Percentiles rank a stretch among this genome's conserved stretches.
phyloP scores from a whole-genome alignment of 2,329 filamentous ascomycete species.

The Penicillium sumatraense region DNA sequence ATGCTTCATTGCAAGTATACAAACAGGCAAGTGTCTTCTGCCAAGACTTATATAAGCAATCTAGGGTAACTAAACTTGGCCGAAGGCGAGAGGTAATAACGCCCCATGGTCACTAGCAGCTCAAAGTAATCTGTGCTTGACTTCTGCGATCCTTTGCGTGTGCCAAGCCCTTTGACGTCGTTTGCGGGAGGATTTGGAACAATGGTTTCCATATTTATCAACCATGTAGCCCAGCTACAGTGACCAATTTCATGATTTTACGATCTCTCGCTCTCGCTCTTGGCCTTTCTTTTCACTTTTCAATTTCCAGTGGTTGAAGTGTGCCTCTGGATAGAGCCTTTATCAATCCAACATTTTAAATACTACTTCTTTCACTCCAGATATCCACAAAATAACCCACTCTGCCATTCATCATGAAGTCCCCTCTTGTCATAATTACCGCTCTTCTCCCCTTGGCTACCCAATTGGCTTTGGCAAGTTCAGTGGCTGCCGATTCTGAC shows the following conservation, averaged over 20 bases:
- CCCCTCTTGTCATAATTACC: background rate
- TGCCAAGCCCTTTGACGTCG: background rate
- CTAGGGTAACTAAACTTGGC: too few species aligned
- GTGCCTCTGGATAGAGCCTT: too few species aligned
- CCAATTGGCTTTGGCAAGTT: background rate
- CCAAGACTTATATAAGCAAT: too few species aligned
- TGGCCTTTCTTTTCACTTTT: background rate
- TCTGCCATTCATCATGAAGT: background rate
- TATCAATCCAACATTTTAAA: background rate
- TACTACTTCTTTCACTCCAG: background rate
- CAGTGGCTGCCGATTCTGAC: background rate
- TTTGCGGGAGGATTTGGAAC: background rate
- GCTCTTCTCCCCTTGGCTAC: conserved; percentile 2
- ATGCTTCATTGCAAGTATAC: too few species aligned
- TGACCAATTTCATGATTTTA: background rate
- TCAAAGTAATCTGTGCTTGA: background rate
- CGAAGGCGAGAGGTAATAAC: too few species aligned
- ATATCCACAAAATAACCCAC: too few species aligned
- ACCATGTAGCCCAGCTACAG: background rate
- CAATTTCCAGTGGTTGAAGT: background rate
- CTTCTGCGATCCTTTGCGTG: background rate
- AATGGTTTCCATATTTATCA: background rate
- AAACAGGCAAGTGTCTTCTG: too few species aligned
- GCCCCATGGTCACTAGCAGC: too few species aligned
- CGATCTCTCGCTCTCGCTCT: background rate